Evolutionary conservation across 2,329 filamentous ascomycete species (phyloP).

Genomic region (Hypoxylon sp.): DNA sequence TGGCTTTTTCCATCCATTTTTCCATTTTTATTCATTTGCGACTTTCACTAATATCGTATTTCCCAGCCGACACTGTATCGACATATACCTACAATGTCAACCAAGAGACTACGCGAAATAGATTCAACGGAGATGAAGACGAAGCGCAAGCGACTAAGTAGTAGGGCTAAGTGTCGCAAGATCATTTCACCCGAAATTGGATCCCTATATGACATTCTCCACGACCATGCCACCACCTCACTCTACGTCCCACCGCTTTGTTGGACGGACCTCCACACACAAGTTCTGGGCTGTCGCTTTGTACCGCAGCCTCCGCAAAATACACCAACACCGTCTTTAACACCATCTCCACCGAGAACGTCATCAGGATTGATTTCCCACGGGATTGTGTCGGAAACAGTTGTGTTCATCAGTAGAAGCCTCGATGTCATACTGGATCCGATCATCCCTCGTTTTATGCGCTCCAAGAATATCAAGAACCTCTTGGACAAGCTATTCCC

Average conservation of each 20-base stretch:
- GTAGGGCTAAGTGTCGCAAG: conserved; percentile 42
- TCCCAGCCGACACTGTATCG: conserved; percentile 1
- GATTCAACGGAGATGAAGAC: background rate
- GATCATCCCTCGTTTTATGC: conserved; percentile 54
- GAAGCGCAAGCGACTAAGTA: conserved; percentile 15
- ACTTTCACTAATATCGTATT: conserved; percentile 12
- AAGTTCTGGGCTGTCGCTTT: conserved; percentile 65
- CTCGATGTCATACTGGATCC: conserved; percentile 62
- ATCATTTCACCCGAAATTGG: conserved; percentile 61
- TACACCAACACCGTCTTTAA: conserved; percentile 58
- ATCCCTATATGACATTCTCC: conserved; percentile 68
- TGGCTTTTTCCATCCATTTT: conserved; percentile 1
- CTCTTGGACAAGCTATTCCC: conserved; percentile 64
- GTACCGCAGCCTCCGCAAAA: conserved; percentile 59
- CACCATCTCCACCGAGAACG: conserved; percentile 56
- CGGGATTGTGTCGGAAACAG: conserved; percentile 55
- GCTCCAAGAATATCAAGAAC: conserved; percentile 60
- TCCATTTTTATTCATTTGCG: background rate
- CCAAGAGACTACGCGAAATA: conserved; percentile 11
- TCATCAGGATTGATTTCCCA: conserved; percentile 43
- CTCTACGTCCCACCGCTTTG: conserved; percentile 68
- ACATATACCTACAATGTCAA: conserved; percentile 11
- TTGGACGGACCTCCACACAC: conserved; percentile 69
- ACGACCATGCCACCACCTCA: conserved; percentile 62
- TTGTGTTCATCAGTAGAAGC: conserved; percentile 60